These are phyloP conservation scores for Syzygium oleosum DNA, from an alignment of 345 rosid genomes.

Conservation along the genomic window DNA sequence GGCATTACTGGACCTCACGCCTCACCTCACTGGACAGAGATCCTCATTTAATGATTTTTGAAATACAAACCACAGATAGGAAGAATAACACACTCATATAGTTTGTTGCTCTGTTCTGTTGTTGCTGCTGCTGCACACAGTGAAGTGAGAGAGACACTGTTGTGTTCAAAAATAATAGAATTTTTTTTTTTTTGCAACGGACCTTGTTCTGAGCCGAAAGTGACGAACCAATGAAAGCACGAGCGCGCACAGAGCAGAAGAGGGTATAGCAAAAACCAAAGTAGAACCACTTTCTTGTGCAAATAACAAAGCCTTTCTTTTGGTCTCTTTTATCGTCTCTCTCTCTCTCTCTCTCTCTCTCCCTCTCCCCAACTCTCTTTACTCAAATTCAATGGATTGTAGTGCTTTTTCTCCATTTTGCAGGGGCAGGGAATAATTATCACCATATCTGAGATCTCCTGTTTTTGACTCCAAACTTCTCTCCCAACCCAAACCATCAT, in stretches of 20 bases:
- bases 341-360: not conserved
- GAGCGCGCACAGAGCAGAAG: not conserved
- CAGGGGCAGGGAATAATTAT: constrained; percentile 4
- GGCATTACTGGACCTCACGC: not conserved
- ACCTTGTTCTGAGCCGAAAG: constrained; percentile 15
- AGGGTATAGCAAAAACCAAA: not conserved
- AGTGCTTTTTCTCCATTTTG: constrained; percentile 2
- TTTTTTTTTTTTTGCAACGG: not conserved
- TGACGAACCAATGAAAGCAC: constrained; percentile 33
- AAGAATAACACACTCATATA: not conserved
- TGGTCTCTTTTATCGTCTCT: not conserved
- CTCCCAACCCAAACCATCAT: not conserved
- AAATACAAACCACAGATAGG: not conserved
- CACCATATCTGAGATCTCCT: constrained; percentile 6
- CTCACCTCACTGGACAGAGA: not conserved
- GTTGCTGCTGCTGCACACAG: not conserved
- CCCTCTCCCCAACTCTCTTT: constrained; percentile 1
- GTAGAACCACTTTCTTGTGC: not conserved
- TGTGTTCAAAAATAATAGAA: not conserved
- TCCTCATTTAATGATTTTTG: not conserved
- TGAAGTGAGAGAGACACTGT: not conserved
- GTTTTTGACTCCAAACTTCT: not conserved
- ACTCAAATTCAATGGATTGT: constrained; percentile 8
- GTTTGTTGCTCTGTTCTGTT: not conserved
- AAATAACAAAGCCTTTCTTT: not conserved